Percentiles rank a stretch among this genome's conserved stretches.
Evolutionary conservation across 108 stramenopile species (phyloP).

Genomic region (Pseudonitzschia delicatissima): DNA sequence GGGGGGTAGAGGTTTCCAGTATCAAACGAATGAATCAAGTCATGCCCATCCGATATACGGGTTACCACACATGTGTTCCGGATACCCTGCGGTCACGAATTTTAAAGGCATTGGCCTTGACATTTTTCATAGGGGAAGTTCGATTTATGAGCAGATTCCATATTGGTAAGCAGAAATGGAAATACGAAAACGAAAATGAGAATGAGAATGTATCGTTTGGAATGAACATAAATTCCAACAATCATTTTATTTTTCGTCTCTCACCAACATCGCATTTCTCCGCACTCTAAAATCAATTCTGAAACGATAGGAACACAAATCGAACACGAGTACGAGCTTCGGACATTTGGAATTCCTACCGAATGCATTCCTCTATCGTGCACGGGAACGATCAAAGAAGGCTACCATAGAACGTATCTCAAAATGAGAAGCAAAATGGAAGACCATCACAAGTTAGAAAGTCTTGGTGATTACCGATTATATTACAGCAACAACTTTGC

Average conservation of each 20-base stretch:
- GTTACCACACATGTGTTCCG: background rate
- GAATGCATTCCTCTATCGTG: background rate
- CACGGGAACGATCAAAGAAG: conserved; percentile 9
- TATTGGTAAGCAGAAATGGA: background rate
- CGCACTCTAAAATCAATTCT: too few species aligned
- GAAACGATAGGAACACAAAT: conserved; percentile 3
- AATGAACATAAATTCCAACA: too few species aligned
- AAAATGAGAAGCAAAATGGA: background rate
- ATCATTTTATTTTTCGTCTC: too few species aligned
- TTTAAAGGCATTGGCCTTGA: background rate
- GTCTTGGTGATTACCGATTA: background rate
- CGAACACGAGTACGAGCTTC: conserved; percentile 5
- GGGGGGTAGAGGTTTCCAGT: background rate
- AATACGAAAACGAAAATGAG: background rate
- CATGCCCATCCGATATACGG: background rate
- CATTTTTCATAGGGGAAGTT: background rate
- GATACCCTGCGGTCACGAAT: background rate
- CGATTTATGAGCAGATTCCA: conserved; percentile 1
- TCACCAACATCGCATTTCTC: too few species aligned
- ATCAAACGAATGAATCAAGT: background rate
- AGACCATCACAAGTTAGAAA: conserved; percentile 1
- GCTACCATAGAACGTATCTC: conserved; percentile 5
- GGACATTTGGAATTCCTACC: conserved; percentile 9
- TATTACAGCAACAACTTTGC: background rate
- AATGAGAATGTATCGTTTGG: too few species aligned